Conservation (phyloP, 176 grass and related monocot species). For the Poa annua region DNA sequence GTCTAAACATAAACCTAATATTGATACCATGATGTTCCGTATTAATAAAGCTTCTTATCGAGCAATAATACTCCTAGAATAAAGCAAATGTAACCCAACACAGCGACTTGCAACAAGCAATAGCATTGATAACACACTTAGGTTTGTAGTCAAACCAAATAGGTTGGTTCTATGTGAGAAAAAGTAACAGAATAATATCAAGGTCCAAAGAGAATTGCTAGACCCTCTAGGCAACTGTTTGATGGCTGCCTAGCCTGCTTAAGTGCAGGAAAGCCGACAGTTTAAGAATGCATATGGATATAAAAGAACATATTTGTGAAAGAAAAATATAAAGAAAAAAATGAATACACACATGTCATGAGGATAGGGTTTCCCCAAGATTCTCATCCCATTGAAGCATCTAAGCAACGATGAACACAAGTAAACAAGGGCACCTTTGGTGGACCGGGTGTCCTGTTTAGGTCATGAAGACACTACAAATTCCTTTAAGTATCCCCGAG, state of each 20-base stretch:
- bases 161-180: not conserved
- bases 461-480: not conserved
- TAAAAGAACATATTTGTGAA: not conserved
- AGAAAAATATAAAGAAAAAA: conserved; percentile 1
- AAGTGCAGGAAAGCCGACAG: not conserved
- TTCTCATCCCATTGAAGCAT: not conserved
- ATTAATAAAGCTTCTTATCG: conserved; percentile 21
- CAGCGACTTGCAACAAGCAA: conserved; percentile 6
- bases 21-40: not conserved
- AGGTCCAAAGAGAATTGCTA: not conserved
- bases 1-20: not conserved
- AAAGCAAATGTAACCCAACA: conserved; percentile 5
- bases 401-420: not conserved
- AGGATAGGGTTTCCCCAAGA: not conserved
- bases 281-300: not conserved
- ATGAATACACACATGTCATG: not conserved
- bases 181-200: not conserved
- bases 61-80: not conserved
- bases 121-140: not conserved
- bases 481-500: not conserved
- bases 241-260: not conserved
- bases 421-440: not conserved
- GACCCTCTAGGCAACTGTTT: not conserved
- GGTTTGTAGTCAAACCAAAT: not conserved
- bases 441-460: not conserved